Conservation (phyloP, 2,329 filamentous ascomycete species). For the Colletotrichum chrysophilum region DNA sequence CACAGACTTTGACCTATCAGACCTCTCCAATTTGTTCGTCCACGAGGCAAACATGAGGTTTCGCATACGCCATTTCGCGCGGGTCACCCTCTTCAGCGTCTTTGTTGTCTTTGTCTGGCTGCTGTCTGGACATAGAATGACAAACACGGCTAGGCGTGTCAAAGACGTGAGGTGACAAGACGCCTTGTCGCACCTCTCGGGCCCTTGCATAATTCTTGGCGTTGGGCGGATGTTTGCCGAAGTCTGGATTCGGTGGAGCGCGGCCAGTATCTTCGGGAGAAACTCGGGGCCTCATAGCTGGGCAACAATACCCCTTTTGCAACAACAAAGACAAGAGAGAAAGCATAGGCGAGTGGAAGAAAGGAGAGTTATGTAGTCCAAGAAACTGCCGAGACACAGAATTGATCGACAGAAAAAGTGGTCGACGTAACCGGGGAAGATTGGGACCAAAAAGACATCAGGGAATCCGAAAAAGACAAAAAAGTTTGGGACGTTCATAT, state of each 20-base stretch:
- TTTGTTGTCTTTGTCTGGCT: slow-evolving; percentile 49
- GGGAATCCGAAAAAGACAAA: not conserved
- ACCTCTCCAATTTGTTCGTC: slow-evolving; percentile 42
- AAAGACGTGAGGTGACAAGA: slow-evolving; percentile 8
- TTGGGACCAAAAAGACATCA: not conserved
- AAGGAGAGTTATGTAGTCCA: not conserved
- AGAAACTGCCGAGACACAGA: not conserved
- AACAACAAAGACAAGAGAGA: not conserved
- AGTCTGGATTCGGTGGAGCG: not conserved
- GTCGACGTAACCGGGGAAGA: not conserved
- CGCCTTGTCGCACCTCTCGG: not conserved
- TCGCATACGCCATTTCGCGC: slow-evolving; percentile 42
- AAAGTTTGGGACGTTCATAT: slow-evolving; percentile 3
- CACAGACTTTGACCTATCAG: slow-evolving; percentile 48
- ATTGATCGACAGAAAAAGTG: not conserved
- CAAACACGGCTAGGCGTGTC: slow-evolving; percentile 13
- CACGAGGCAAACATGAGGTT: slow-evolving; percentile 26
- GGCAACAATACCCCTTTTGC: not conserved
- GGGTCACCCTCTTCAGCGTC: slow-evolving; percentile 47
- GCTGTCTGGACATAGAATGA: slow-evolving; percentile 39
- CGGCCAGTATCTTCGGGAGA: not conserved
- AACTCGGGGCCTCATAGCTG: not conserved
- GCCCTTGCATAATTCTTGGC: slow-evolving; percentile 10
- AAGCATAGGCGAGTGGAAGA: not conserved
- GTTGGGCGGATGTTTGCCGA: not conserved